phyloP scores from a whole-genome alignment of 805 yeast genomes.

The Myxozyma udenii region DNA sequence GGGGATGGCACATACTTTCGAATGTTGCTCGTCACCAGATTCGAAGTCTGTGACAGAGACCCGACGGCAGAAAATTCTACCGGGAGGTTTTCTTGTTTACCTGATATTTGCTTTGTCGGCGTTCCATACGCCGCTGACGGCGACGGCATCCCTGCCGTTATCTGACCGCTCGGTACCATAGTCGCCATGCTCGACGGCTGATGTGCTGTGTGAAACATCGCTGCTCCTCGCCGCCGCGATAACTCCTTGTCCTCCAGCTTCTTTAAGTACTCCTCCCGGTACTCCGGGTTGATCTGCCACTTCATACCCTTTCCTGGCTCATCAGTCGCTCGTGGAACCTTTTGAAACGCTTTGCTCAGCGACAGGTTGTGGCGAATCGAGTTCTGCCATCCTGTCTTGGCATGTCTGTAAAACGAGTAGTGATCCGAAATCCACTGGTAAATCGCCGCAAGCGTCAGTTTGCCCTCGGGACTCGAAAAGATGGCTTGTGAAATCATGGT shows the following conservation, averaged over 20 bases:
- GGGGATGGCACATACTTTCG: not conserved
- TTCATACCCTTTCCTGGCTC: constrained; percentile 99
- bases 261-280: constrained; percentile 75
- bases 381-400: constrained; percentile 98
- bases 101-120: constrained; percentile 24
- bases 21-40: constrained; percentile 2
- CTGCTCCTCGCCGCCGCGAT: constrained; percentile 29
- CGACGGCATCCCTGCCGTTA: constrained; percentile 2
- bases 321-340: constrained; percentile 89
- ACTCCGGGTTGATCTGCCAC: constrained; percentile 90
- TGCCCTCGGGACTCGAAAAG: constrained; percentile 80
- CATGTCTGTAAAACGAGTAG: constrained; percentile 86
- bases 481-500: constrained; percentile 98
- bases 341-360: constrained; percentile 93
- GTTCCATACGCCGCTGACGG: constrained; percentile 17
- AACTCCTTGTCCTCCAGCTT: constrained; percentile 67
- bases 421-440: constrained; percentile 85
- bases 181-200: constrained; percentile 1
- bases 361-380: constrained; percentile 94
- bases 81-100: constrained; percentile 8
- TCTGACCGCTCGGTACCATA: constrained; percentile 2
- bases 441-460: constrained; percentile 83
- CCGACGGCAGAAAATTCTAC: not conserved
- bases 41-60: constrained; percentile 8
- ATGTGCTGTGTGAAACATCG: constrained; percentile 15